Evolutionary conservation across 495 filamentous ascomycete genomes (phyloP).

Genomic region (Tirmania nivea): DNA sequence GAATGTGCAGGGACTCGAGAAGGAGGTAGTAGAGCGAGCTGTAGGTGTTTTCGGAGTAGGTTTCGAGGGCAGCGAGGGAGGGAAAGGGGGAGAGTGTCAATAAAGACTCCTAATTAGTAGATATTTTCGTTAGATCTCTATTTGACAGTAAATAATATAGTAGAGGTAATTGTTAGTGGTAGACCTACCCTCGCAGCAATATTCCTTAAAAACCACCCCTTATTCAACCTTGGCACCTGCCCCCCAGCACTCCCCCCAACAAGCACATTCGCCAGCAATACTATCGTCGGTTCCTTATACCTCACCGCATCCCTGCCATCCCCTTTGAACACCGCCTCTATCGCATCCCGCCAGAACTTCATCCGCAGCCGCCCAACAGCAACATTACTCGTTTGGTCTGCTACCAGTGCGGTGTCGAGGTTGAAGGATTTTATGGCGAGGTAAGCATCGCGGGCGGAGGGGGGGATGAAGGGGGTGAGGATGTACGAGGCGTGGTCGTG

Average conservation of each 20-base stretch:
- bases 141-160: too few relatives aligned
- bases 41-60: slow-evolving; percentile 85
- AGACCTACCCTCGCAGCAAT: too few relatives aligned
- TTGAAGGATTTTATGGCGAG: slow-evolving; percentile 84
- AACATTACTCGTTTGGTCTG: slow-evolving; percentile 63
- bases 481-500: slow-evolving; percentile 73
- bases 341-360: slow-evolving; percentile 79
- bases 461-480: slow-evolving; percentile 65
- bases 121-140: too few relatives aligned
- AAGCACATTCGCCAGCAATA: too few relatives aligned
- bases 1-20: slow-evolving; percentile 42
- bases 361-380: slow-evolving; percentile 69
- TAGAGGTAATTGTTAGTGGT: too few relatives aligned
- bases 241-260: too few relatives aligned
- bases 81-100: slow-evolving; percentile 43
- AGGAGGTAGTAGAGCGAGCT: slow-evolving; percentile 81
- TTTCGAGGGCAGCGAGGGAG: slow-evolving; percentile 49
- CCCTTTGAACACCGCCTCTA: slow-evolving; percentile 21
- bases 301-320: too few relatives aligned
- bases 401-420: slow-evolving; percentile 66
- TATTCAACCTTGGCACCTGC: too few relatives aligned
- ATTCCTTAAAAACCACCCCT: too few relatives aligned
- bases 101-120: too few relatives aligned
- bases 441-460: slow-evolving; percentile 49
- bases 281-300: too few relatives aligned